These are phyloP conservation scores for Stachybotrys chartarum DNA, from an alignment of 2,329 filamentous ascomycete genomes.

Conservation along the genomic window DNA sequence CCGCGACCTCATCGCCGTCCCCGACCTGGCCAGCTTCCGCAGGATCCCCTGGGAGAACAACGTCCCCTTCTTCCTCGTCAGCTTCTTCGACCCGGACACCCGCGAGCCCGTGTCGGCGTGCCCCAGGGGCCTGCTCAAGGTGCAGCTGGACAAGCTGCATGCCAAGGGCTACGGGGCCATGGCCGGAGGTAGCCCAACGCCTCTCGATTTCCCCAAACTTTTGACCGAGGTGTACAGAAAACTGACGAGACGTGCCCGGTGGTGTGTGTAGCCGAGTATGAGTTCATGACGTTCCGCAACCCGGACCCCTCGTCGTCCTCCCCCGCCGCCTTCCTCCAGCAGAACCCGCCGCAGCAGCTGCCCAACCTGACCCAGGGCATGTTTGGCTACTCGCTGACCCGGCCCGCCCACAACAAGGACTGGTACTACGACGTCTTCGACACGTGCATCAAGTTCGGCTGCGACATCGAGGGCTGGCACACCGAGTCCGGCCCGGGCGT, in stretches of 20 bases:
- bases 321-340: constrained; percentile 65
- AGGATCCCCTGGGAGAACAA: constrained; percentile 88
- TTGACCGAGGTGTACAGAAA: not conserved
- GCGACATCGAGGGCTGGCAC: constrained; percentile 89
- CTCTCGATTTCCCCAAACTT: not conserved
- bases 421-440: constrained; percentile 89
- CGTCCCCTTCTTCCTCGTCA: constrained; percentile 77
- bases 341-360: constrained; percentile 66
- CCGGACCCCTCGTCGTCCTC: constrained; percentile 53
- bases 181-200: constrained; percentile 66
- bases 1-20: constrained; percentile 73
- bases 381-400: constrained; percentile 89
- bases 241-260: not conserved
- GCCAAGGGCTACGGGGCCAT: constrained; percentile 70
- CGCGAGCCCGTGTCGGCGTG: constrained; percentile 66
- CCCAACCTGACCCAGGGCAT: constrained; percentile 84
- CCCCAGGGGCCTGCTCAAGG: constrained; percentile 68
- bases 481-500: constrained; percentile 91
- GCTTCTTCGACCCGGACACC: constrained; percentile 77
- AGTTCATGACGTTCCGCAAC: constrained; percentile 85
- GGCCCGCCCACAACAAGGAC: constrained; percentile 82
- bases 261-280: constrained; percentile 66
- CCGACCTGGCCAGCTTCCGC: constrained; percentile 70
- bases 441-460: constrained; percentile 68
- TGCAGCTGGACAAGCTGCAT: constrained; percentile 59